These are phyloP conservation scores for Coelastrella sp. DNA, from an alignment of 139 green algal genomes.

Conservation along the genomic window DNA sequence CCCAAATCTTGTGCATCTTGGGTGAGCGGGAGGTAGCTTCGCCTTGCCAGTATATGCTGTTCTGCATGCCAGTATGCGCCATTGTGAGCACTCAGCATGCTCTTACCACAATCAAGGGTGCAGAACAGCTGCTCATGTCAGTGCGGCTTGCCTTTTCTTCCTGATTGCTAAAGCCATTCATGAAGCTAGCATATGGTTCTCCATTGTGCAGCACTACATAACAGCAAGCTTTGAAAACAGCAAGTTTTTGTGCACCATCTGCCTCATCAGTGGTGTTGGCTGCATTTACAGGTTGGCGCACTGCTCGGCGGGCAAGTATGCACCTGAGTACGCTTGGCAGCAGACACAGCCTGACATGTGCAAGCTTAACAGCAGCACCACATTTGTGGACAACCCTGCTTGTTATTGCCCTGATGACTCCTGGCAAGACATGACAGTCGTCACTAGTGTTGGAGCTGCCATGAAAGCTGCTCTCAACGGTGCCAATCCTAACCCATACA, in stretches of 20 bases:
- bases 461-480: not conserved
- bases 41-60: too few species aligned
- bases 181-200: too few species aligned
- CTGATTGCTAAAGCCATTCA: too few species aligned
- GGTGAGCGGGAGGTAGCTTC: not conserved
- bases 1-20: conserved; percentile 29
- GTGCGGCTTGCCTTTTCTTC: too few species aligned
- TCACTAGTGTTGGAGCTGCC: conserved; percentile 1
- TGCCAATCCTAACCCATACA: too few species aligned
- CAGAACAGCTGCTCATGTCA: too few species aligned
- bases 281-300: conserved; percentile 2
- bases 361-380: not conserved
- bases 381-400: not conserved
- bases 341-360: conserved; percentile 22
- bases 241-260: too few species aligned
- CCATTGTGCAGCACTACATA: too few species aligned
- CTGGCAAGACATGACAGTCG: conserved; percentile 18
- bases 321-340: conserved; percentile 27
- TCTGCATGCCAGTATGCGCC: too few species aligned
- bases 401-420: conserved; percentile 32
- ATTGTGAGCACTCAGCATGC: too few species aligned
- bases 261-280: not conserved
- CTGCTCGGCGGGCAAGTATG: conserved; percentile 30
- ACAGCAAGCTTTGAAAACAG: too few species aligned
- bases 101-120: too few species aligned